A percentile compares a stretch with the other conserved stretches of the same genome.
Evolutionary conservation across 108 stramenopile species (phyloP).

Genomic region (Skeletonema menzelii): DNA sequence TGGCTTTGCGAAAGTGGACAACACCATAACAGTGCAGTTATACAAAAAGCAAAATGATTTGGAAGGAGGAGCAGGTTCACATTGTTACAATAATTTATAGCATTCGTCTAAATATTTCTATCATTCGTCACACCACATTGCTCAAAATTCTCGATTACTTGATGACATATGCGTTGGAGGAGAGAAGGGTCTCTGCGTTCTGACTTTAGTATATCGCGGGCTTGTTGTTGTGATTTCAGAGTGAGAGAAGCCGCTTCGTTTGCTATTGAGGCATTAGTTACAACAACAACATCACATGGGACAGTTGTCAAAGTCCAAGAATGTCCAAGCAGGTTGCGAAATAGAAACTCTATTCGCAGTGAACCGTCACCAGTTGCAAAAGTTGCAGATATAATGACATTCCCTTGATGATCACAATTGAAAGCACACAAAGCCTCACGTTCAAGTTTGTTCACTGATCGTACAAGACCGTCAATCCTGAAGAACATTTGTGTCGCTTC

Average conservation of each 20-base stretch:
- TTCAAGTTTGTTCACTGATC: constrained; percentile 29
- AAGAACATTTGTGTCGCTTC: constrained; percentile 15
- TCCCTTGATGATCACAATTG: constrained; percentile 8
- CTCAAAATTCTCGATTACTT: not conserved
- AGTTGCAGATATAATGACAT: constrained; percentile 12
- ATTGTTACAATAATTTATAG: not conserved
- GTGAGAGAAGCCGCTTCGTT: constrained; percentile 8
- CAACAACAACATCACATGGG: constrained; percentile 22
- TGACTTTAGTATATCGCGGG: not conserved
- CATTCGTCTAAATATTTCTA: not conserved
- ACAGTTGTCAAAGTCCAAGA: constrained; percentile 22
- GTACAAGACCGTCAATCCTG: constrained; percentile 31
- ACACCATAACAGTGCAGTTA: not conserved
- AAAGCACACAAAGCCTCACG: constrained; percentile 9
- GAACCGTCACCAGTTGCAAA: not conserved
- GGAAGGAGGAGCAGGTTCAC: not conserved
- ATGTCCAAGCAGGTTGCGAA: constrained; percentile 9
- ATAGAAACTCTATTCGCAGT: constrained; percentile 16
- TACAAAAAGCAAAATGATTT: not conserved
- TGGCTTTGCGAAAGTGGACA: not conserved
- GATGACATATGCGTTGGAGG: constrained; percentile 4
- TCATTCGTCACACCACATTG: not conserved
- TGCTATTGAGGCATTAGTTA: not conserved
- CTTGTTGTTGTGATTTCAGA: not conserved
- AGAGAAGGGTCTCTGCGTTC: constrained; percentile 5